Evolutionary conservation across 371 early-diverging fungal species (phyloP).

Genomic region (Mortierella sp.): DNA sequence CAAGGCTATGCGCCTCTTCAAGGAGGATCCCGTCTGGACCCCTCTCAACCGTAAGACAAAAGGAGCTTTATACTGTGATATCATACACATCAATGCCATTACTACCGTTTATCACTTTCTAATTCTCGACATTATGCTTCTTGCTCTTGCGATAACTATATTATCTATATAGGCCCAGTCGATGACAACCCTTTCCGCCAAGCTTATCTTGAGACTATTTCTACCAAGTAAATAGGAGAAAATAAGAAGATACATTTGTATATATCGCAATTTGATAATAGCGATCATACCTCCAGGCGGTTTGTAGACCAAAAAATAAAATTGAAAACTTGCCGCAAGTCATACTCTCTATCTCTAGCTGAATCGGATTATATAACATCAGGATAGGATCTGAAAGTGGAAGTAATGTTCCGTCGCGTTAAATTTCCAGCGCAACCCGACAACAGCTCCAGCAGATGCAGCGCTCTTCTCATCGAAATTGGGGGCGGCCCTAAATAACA

Average conservation of each 20-base stretch:
- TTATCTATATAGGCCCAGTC: constrained; percentile 42
- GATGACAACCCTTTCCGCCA: constrained; percentile 59
- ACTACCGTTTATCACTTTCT: not conserved
- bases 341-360: too few relatives aligned
- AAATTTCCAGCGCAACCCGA: constrained; percentile 28
- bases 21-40: constrained; percentile 95
- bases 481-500: not conserved
- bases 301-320: not conserved
- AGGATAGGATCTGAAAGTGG: constrained; percentile 5
- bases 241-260: not conserved
- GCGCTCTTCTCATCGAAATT: not conserved
- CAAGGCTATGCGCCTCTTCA: constrained; percentile 93
- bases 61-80: not conserved
- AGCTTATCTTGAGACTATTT: constrained; percentile 50
- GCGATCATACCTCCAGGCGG: not conserved
- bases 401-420: not conserved
- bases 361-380: not conserved
- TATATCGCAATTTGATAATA: not conserved
- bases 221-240: constrained; percentile 30
- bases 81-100: not conserved
- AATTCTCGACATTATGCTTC: not conserved
- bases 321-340: not conserved
- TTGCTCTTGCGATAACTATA: not conserved
- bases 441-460: constrained; percentile 16
- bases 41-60: constrained; percentile 85